These are phyloP conservation scores for Solanum virginianum DNA, from an alignment of 257 asterid species.

Conservation along the genomic window DNA sequence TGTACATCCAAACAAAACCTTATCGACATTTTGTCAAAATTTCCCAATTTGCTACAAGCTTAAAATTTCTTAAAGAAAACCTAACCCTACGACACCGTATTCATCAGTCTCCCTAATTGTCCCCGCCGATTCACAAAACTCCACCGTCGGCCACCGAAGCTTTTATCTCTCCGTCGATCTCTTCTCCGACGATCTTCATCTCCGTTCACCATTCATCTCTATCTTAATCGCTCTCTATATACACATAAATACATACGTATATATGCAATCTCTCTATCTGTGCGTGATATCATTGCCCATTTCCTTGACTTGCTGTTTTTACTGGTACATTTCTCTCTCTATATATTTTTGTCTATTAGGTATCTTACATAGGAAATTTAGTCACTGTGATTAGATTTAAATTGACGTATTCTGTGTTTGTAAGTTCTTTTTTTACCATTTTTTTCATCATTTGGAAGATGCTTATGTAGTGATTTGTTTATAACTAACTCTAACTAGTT, in stretches of 20 bases:
- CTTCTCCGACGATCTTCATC: neutral
- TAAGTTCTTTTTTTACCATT: neutral
- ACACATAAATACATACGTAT: neutral
- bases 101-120: neutral
- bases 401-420: neutral
- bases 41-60: neutral
- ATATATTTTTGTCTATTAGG: neutral
- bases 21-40: neutral
- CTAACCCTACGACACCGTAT: constrained; percentile 3
- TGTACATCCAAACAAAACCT: neutral
- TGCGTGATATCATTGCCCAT: neutral
- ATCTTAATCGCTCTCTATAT: neutral
- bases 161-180: neutral
- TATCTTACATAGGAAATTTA: neutral
- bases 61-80: neutral
- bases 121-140: neutral
- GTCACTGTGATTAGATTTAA: neutral
- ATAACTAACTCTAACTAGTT: neutral
- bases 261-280: neutral
- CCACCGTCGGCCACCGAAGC: neutral
- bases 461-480: neutral
- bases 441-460: neutral
- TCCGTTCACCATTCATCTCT: neutral
- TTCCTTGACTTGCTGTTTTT: neutral
- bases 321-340: neutral